Base-by-base conservation (phyloP, 306 rosid species). In the Malus orientalis region DNA sequence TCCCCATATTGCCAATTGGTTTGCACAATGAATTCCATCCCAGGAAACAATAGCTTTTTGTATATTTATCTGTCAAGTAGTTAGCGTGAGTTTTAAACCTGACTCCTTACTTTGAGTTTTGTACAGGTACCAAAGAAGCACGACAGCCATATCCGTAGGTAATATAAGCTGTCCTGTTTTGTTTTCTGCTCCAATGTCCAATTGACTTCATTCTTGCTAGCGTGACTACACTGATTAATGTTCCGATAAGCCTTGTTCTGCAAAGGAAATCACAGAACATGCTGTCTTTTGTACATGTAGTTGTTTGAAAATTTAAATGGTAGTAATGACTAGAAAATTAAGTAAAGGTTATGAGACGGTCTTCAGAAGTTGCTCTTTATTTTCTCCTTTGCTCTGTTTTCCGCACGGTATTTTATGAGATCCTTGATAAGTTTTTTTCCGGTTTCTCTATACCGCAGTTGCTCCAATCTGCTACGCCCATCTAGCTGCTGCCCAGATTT, bases 391-490 rank as follows among this genome's bases (percentile, higher is more conserved):
- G 67, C 5, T 63, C 10, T 44, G 11, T 27, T 30, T 14, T 30
- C 15, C 1, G 11, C 40, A 3, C 16, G 7, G 13, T n/a, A 13
- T 62, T 29, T 9, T 11, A 19, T 29, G 1, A 38, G 11, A 2
- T 40, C 3, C 44, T 42, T 42, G 12, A 42, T 51, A 14, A 51
- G 57, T 51, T 51, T 14, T 13, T 1, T n/a, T n/a, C 12, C 11
- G 12, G 51, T 16, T 15, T 32, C 3, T 62, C 2, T 88, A 83
- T 29, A 4, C 68, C 32, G 42, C 89, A 93, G 98, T 91, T 79
- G 93, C 98, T 15, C 98, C 98, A 0, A 81, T 93, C 18, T 91
- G 93, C 78, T 93, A 93, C 59, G 98, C 98, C 1, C 98, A 93
- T 84, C 74, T 91, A 79, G 98, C 98, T 5, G 98, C 97, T 12